Evolutionary conservation across 1,284 basidiomycete genomes (phyloP), one percentile per base, ranked within the genome.

Genomic region (Dichomitus squalens): DNA sequence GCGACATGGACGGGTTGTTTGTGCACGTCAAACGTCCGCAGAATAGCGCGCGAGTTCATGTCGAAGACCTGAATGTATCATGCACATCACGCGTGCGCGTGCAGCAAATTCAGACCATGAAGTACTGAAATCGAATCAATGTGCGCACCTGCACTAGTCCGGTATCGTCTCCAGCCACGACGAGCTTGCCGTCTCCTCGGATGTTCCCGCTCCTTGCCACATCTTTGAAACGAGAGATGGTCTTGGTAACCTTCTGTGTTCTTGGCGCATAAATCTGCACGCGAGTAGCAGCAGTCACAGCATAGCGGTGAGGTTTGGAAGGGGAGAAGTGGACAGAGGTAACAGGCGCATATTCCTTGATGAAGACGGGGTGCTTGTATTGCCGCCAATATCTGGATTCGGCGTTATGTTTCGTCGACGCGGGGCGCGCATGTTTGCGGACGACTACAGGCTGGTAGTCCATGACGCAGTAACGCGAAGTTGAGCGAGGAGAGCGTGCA

Each of bases 241-340:
- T 97, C 79, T 99, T 99, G 16, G 90, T 92, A 39, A 98, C 88
- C 72, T 96, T 95, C 73, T 96, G 93, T 7, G 96, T 98, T 59
- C 93, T 87, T 33, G 95, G 95, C 16, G 94, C 94, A 75, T 98
- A 98, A 70, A 99, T 92, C 73, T 99, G 93, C 1, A 99, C 89
- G 59, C 96, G 83, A 0, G 95, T 93, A 0, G 95, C 95, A 1
- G 95, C 92, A 29, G 95, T 98, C 49, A 98, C 95, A 16, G 95
- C 96, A 78, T 96, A 98, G 67, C 92, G 83, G 71, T 98, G 93
- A 9, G 95, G 95, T 72, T 86, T 88, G 47, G 88, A 77, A 3
- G 86, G 86, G 4, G 92, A 88, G 75, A 98, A 97, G 71, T 96
- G 92, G 35, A 98, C 83, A 33, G 92, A 91, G 51, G 94, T 96